Evolutionary conservation across 306 rosid genomes (phyloP), one percentile per base, ranked within the genome.

Genomic region (Cucurbita moschata): DNA sequence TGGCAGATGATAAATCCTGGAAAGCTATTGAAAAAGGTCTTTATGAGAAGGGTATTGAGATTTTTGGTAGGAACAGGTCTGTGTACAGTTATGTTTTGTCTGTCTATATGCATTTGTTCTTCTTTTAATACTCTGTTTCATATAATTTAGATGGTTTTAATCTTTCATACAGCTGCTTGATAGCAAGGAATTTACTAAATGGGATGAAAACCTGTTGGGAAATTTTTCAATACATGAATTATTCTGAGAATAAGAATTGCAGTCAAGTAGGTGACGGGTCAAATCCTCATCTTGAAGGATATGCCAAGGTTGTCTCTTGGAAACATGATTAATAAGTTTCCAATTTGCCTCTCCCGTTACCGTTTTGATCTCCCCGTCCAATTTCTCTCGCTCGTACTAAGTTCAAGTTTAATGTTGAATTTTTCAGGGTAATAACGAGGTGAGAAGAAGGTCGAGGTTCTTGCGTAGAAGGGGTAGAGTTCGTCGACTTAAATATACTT

Each of bases 121-220:
- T 53, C 39, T 14, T 73, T 61, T 73, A 56, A 40, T 12, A 13
- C 6, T 40, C 44, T 54, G 44, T n/a, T 72, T 9, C 59, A 30
- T 30, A 30, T 30, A 30, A 30, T 30, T 30, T 30, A 74, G 56
- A 47, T 58, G 61, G 43, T 69, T 64, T 80, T 79, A 75, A 14
- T 80, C 63, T 77, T 58, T 77, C 75, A 69, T 74, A 53, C 89
- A 95, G 99, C 84, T 95, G 99, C 86, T 83, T 95, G 80, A 84
- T 95, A 79, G 91, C 99, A 65, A 85, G 97, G 84, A 95, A 95
- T 85, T 88, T 91, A 76, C 76, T 95, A 77, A 85, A 86, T 83
- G 99, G 97, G 68, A 77, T 95, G 81, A 95, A 85, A 85, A 84
- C 96, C 38, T 95, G 99, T 76, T 86, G 90, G 99, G 99, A 95